Conservation (phyloP, 31 red algal genomes). For the Odonthalia washingtoniensis region DNA sequence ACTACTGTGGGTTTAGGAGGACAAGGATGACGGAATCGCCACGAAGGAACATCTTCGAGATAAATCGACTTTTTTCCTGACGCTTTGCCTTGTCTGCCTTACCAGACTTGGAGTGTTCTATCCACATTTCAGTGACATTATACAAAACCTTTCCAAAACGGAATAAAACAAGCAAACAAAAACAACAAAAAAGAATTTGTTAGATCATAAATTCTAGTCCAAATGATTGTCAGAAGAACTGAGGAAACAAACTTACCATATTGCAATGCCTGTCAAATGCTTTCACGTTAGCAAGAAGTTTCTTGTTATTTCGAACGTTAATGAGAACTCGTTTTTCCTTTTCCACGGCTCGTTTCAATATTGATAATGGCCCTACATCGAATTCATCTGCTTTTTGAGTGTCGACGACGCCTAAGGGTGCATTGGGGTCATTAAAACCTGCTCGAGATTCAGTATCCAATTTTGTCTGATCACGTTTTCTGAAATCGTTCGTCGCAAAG, state of each 20-base stretch:
- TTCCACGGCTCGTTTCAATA: conserved; percentile 80
- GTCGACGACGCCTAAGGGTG: conserved; percentile 81
- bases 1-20: conserved; percentile 78
- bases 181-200: too few species aligned
- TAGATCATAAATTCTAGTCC: too few species aligned
- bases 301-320: conserved; percentile 95
- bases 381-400: conserved; percentile 85
- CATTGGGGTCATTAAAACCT: conserved; percentile 77
- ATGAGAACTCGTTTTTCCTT: conserved; percentile 86
- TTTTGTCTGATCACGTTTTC: conserved; percentile 62
- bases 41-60: conserved; percentile 97
- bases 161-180: neutral
- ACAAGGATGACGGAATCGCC: conserved; percentile 96
- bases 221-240: neutral
- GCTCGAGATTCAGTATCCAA: conserved; percentile 81
- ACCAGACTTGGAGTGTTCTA: conserved; percentile 72
- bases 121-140: conserved; percentile 96
- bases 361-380: conserved; percentile 79
- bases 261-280: conserved; percentile 98
- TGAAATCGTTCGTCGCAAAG: neutral
- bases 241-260: conserved; percentile 88
- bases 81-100: conserved; percentile 33
- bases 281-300: conserved; percentile 93
- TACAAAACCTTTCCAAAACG: conserved; percentile 82
- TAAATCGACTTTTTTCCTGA: conserved; percentile 84